Conservation (phyloP, 768 basidiomycete species). For the Serpula lacrymans region DNA sequence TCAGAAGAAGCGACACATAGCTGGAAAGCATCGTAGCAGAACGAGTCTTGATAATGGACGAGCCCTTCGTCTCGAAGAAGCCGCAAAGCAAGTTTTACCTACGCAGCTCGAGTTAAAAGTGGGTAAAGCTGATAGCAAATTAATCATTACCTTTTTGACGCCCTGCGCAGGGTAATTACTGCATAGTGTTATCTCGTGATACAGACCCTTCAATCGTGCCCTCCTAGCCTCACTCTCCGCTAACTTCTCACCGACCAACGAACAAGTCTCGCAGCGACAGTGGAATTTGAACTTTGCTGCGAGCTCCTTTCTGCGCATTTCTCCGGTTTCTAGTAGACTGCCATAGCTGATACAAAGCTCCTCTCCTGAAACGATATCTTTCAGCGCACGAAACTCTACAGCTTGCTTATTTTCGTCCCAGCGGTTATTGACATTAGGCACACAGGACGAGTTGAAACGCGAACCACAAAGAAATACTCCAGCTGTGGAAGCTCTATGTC, state of each 20-base stretch:
- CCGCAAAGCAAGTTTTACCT: constrained; percentile 23
- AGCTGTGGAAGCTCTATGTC: not conserved
- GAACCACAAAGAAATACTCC: constrained; percentile 26
- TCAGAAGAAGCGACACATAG: constrained; percentile 18
- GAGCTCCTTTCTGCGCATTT: constrained; percentile 13
- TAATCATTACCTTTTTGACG: constrained; percentile 24
- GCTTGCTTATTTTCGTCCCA: constrained; percentile 19
- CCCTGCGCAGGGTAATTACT: constrained; percentile 19
- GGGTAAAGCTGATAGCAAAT: no score
- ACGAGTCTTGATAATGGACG: constrained; percentile 22
- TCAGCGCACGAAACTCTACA: constrained; percentile 23
- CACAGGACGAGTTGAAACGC: constrained; percentile 28
- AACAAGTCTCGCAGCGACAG: constrained; percentile 20
- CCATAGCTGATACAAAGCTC: constrained; percentile 28
- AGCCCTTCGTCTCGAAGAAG: constrained; percentile 22
- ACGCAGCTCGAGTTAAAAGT: no score
- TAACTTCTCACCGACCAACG: constrained; percentile 14
- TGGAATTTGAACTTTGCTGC: constrained; percentile 17
- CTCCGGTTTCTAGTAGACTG: constrained; percentile 15
- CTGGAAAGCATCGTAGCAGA: constrained; percentile 28
- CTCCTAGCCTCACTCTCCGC: constrained; percentile 18
- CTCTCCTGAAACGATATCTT: constrained; percentile 21
- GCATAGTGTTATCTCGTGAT: constrained; percentile 18
- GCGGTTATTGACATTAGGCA: constrained; percentile 21
- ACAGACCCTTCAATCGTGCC: constrained; percentile 12